Base-by-base conservation (phyloP, 2,329 filamentous ascomycete genomes). In the Aspergillus sp. region DNA sequence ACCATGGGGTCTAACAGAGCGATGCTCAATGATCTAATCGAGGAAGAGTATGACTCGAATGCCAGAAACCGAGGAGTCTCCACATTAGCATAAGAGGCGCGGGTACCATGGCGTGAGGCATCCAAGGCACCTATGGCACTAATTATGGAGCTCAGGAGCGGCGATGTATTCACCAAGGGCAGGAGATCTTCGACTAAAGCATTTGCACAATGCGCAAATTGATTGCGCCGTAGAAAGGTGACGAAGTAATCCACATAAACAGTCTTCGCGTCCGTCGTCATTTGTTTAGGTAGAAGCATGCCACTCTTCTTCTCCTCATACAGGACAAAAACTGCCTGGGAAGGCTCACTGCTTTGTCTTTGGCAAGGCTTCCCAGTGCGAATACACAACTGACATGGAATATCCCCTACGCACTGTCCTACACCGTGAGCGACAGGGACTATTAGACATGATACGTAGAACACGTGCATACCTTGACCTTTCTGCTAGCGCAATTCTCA, bases 61-160 rank as follows among this genome's bases (percentile, higher is more conserved):
- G 47, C 47, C 3, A 49, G 41, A n/a, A 32, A 44, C 13, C 17
- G 30, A 32, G 38, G 47, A 30, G 45, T 17, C 9, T 43, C 40
- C 16, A 13, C 17, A n/a, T 43, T 33, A 45, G 16, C 40, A 36
- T 50, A 35, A 11, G 20, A 33, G 33, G 38, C 45, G 30, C 47
- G 47, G 46, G 55, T 40, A 41, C 16, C 24, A 50, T 16, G 35
- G 22, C 44, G 26, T 22, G 50, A 30, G 49, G 49, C 49, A 42
- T 41, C 35, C 49, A 51, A 33, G 7, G 43, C 43, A 20, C 49
- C 49, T 7, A 51, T 36, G n/a, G 49, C 49, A 24, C 20, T 32
- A 13, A 42, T 24, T 8, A 17, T 45, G 19, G 19, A 56, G 32
- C 20, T 48, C 20, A 19, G 30, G 20, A 45, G 46, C 40, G 10